Base-by-base conservation (phyloP, 2,329 filamentous ascomycete genomes). In the Fusarium anguioides region DNA sequence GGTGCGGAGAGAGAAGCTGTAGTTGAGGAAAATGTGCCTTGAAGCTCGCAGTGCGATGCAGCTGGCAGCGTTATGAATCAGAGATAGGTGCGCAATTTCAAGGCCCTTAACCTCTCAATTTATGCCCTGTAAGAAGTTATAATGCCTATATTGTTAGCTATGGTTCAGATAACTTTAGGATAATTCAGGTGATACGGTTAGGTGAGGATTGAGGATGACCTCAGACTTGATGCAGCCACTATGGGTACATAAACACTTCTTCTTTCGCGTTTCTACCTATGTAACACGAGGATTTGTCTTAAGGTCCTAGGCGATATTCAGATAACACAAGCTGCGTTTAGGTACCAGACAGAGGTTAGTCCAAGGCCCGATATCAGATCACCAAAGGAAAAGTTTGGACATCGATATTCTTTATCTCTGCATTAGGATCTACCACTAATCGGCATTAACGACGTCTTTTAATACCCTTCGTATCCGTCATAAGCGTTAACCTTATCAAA, bases 31-130 rank as follows among this genome's bases (percentile, higher is more conserved):
- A 26, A 39, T n/a, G 8, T 5, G 3, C 6, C 6, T 18, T 11
- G 36, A 17, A 44, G 44, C 24, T 26, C 24, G 17, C 54, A 49
- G 49, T 61, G 60, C 45, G 18, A 65, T 44, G 26, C 60, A 60
- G 33, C 35, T 42, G 44, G 29, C 36, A 23, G 29, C 15, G 3
- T 0, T 24, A 27, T 39, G 35, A 18, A 29, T 27, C 15, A 36
- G 29, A 18, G 39, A 14, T 1, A 21, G 6, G 14, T 12, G 21
- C 18, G 14, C 15, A 24, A 6, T 2, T 2, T 10, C 20, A n/a
- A 3, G n/a, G 31, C 15, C 31, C 17, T 15, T 33, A 31, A 31
- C 2, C 4, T 8, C 1, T 14, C 15, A 14, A n/a, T 4, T 17
- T 31, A 24, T 44, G 1, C 5, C 10, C 11, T 27, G 4, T 23